phyloP scores from a whole-genome alignment of 192 early-diverging fungal genomes.

The Coemansia sp. region DNA sequence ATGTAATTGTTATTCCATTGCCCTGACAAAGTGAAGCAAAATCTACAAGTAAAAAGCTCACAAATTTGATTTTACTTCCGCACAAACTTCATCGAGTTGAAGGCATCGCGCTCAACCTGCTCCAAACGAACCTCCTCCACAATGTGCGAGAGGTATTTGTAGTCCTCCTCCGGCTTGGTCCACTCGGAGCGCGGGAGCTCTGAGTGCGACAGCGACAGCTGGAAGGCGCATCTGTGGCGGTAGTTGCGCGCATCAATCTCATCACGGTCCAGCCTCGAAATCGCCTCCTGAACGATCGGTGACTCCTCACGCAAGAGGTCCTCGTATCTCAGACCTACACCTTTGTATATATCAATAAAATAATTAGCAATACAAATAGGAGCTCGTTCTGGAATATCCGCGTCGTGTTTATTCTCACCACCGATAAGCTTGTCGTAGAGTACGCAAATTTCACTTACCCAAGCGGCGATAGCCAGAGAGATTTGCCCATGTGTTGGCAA shows the following conservation, averaged over 20 bases:
- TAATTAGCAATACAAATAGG: background rate
- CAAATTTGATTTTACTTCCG: slow-evolving; percentile 27
- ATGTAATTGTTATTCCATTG: background rate
- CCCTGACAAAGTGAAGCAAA: no score
- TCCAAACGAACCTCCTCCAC: slow-evolving; percentile 82
- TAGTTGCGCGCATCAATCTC: slow-evolving; percentile 73
- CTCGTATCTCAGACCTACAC: slow-evolving; percentile 80
- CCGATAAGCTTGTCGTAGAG: no score
- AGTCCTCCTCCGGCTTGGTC: slow-evolving; percentile 80
- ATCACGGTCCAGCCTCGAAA: slow-evolving; percentile 70
- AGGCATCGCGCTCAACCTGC: slow-evolving; percentile 71
- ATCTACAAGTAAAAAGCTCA: no score
- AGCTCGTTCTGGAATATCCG: no score
- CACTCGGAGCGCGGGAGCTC: slow-evolving; percentile 68
- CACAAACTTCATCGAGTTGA: slow-evolving; percentile 59
- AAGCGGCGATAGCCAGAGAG: slow-evolving; percentile 69
- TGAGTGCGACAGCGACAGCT: slow-evolving; percentile 70
- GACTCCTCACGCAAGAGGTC: slow-evolving; percentile 88
- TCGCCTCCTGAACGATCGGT: slow-evolving; percentile 76
- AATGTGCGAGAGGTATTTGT: slow-evolving; percentile 79
- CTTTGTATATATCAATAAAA: background rate
- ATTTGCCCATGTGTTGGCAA: slow-evolving; percentile 65
- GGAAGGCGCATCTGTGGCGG: slow-evolving; percentile 78
- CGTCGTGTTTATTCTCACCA: no score
- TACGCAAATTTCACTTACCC: slow-evolving; percentile 62